Percentiles rank a stretch among this genome's conserved stretches.
phyloP scores from a whole-genome alignment of 768 basidiomycete genomes.

The Tylopilus plumbeoviolaceoides region DNA sequence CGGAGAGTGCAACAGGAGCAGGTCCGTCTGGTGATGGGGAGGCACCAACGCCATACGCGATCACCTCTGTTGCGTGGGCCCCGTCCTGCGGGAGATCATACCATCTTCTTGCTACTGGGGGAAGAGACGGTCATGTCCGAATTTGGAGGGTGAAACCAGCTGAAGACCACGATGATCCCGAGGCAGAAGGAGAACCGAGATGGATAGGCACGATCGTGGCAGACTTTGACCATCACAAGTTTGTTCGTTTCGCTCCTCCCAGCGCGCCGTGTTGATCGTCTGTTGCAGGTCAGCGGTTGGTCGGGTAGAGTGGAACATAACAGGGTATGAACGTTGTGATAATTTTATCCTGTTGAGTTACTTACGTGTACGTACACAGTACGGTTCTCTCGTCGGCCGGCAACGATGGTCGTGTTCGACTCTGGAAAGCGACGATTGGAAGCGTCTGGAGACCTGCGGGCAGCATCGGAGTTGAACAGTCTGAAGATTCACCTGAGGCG shows the following conservation, averaged over 20 bases:
- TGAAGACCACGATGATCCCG: constrained; percentile 41
- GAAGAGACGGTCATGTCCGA: constrained; percentile 81
- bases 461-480: constrained; percentile 76
- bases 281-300: constrained; percentile 62
- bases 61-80: constrained; percentile 89
- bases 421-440: constrained; percentile 84
- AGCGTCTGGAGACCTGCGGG: constrained; percentile 84
- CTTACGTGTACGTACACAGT: constrained; percentile 36
- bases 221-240: constrained; percentile 88
- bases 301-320: constrained; percentile 93
- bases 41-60: constrained; percentile 49
- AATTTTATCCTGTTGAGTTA: background rate
- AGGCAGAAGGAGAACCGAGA: constrained; percentile 38
- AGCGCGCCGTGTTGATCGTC: constrained; percentile 4
- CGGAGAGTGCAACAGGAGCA: constrained; percentile 21
- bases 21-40: constrained; percentile 30
- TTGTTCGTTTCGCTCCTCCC: background rate
- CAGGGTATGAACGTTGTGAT: constrained; percentile 48
- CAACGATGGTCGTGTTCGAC: constrained; percentile 74
- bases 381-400: constrained; percentile 82
- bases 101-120: constrained; percentile 90
- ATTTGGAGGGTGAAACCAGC: constrained; percentile 83
- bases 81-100: constrained; percentile 91
- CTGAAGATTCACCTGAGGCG: constrained; percentile 44
- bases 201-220: constrained; percentile 79